Evolutionary conservation across 345 rosid species (phyloP), one percentile per base, ranked within the genome.

Genomic region (Eutrema heterophyllum): DNA sequence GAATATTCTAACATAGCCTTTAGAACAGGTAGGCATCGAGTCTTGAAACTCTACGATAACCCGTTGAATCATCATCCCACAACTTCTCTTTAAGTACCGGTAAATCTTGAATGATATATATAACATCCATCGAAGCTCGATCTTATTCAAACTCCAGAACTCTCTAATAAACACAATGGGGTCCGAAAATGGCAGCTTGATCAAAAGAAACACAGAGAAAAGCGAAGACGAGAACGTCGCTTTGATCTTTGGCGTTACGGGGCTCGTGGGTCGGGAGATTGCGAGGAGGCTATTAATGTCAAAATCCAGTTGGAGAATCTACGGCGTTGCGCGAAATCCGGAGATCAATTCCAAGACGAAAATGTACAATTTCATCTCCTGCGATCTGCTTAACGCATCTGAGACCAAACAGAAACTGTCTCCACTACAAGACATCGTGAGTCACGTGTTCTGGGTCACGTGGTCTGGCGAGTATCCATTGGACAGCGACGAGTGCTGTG

Each of bases 381-480:
- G 96, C 56, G 96, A 93, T 74, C 84, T 93, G 61, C 68, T 86
- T 33, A 77, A 86, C 78, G 86, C 85, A 14, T 29, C 68, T 0
- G 94, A 91, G 63, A 86, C 89, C 5, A 66, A 68, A 40, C 70
- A 79, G 58, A 86, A 77, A 67, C 71, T 93, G 15, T 81, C 86
- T 29, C 33, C 35, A 29, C 41, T 86, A 45, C 71, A 80, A 16
- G 87, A 82, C 11, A 77, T 66, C 64, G 86, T 83, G 82, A 93
- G 90, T 32, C 96, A 93, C 69, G 68, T 86, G 71, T 93, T 93
- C 32, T 91, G 96, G 97, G 73, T 91, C 76, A 89, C 98, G 41
- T 91, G 98, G 98, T 86, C 91, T 6, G 79, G 77, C 21, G 82
- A 84, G 58, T 85, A 67, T 65, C 89, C 90, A 4, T 70, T 81